Evolutionary conservation across 495 filamentous ascomycete genomes (phyloP), one percentile per base, ranked within the genome.

Genomic region (Penicillium maclennaniae): DNA sequence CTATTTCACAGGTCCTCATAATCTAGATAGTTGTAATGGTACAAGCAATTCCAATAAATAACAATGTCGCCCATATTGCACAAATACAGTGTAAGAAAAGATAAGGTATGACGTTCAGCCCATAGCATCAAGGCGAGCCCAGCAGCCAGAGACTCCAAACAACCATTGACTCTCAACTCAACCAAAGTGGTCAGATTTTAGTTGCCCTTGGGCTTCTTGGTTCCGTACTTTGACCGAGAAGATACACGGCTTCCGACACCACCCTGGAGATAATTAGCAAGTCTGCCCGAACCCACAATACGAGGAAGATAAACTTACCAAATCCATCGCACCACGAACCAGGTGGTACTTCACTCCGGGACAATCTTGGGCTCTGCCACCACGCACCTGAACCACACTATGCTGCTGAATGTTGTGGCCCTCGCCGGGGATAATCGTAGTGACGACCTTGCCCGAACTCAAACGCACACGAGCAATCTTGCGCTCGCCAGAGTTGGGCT

Each of bases 351-450:
- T 87, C 74, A 99, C 93, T 82, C 93, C 93, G 49, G 93, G 93
- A 76, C 92, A 97, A 86, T 99, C 93, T 82, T 97, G 93, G 43
- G 81, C 82, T 60, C 93, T 75, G 15, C 93, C 93, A 43, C 93
- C 93, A 52, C 93, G 79, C 12, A 97, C 91, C 54, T 97, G 76
- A 46, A 98, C 93, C 28, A 98, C 93, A 66, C 87, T 91, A 79
- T 99, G 93, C 81, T 97, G 93, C 78, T 96, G 92, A 57, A 96
- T 89, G 77, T 97, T 98, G 76, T 98, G 93, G 28, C 93, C 92
- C 82, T 97, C 90, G 58, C 93, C 95, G 17, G 90, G 89, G 62
- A 98, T 98, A 79, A 95, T 96, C 51, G 84, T 85, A 49, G 87
- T 95, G 54, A 98, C 78, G 49, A 91, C 78, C 67, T 85, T 88